Evolutionary conservation across 1,139 yeast species (phyloP).

Genomic region (Lodderomyces orthopsilosis): DNA sequence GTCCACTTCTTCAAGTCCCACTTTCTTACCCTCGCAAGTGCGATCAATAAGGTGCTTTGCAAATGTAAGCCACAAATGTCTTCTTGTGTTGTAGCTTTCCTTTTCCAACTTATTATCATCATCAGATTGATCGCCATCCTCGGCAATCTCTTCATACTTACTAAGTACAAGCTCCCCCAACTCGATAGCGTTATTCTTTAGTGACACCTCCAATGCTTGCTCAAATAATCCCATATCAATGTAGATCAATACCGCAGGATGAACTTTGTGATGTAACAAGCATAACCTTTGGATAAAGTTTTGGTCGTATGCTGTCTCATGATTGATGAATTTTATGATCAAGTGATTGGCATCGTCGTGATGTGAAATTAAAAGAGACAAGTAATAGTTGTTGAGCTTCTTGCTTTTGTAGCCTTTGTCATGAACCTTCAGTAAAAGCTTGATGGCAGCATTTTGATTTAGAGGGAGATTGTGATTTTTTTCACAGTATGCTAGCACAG

Average conservation of each 20-base stretch:
- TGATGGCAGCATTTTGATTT: constrained; percentile 58
- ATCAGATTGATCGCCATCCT: constrained; percentile 13
- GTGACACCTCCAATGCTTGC: constrained; percentile 76
- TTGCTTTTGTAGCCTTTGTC: constrained; percentile 48
- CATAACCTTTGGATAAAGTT: constrained; percentile 78
- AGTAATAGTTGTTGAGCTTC: constrained; percentile 65
- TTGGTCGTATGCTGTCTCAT: constrained; percentile 47
- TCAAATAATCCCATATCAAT: constrained; percentile 64
- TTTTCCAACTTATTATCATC: constrained; percentile 29
- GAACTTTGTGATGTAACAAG: constrained; percentile 53
- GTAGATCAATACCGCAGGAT: constrained; percentile 69
- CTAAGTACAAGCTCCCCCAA: constrained; percentile 45
- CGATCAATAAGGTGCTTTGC: constrained; percentile 56
- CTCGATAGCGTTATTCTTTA: constrained; percentile 59
- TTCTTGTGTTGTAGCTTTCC: constrained; percentile 48
- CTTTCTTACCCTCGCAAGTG: constrained; percentile 26
- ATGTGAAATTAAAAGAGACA: constrained; percentile 68
- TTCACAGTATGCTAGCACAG: constrained; percentile 66
- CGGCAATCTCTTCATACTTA: constrained; percentile 29
- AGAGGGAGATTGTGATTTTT: constrained; percentile 30
- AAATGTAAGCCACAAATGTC: constrained; percentile 71
- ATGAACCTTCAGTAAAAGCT: constrained; percentile 61
- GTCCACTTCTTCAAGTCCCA: constrained; percentile 19
- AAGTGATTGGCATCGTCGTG: constrained; percentile 26
- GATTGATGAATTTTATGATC: constrained; percentile 29